These are phyloP conservation scores for Chaetoceros tenuissimus DNA, from an alignment of 108 stramenopile species.

Conservation along the genomic window DNA sequence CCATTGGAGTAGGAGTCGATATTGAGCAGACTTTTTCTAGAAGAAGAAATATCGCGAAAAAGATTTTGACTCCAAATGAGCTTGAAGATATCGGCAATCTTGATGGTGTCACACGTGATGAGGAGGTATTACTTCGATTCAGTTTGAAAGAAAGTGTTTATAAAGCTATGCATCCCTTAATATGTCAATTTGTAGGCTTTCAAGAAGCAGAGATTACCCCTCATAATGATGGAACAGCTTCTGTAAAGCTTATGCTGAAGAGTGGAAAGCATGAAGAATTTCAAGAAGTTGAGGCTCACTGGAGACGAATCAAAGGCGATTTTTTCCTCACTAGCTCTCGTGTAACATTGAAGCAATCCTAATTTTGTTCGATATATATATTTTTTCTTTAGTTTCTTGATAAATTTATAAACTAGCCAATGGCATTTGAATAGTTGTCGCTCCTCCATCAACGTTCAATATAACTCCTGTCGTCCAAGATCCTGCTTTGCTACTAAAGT, in stretches of 20 bases:
- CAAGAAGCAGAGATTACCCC: constrained; percentile 78
- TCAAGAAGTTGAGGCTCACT: constrained; percentile 42
- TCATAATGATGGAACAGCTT: constrained; percentile 58
- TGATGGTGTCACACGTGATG: constrained; percentile 43
- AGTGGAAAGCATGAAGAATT: constrained; percentile 32
- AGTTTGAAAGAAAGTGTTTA: constrained; percentile 81
- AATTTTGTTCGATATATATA: neutral
- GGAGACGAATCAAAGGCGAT: constrained; percentile 26
- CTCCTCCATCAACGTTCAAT: constrained; percentile 87
- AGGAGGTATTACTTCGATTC: constrained; percentile 81
- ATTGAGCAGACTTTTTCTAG: constrained; percentile 45
- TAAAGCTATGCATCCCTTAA: constrained; percentile 76
- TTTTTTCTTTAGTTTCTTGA: neutral
- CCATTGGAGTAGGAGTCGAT: constrained; percentile 61
- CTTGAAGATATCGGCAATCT: constrained; percentile 37
- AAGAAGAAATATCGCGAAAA: constrained; percentile 39
- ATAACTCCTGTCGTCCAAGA: constrained; percentile 82
- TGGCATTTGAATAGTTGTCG: constrained; percentile 68
- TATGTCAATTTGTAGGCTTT: constrained; percentile 78
- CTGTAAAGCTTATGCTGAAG: constrained; percentile 33
- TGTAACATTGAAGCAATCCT: constrained; percentile 9
- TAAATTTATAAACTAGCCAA: constrained; percentile 46
- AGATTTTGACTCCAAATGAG: constrained; percentile 60
- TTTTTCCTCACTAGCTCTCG: constrained; percentile 43
- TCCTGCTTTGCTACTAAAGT: constrained; percentile 69